phyloP scores from a whole-genome alignment of 352 stramenopile genomes.

The Globisporangium apiculatum region DNA sequence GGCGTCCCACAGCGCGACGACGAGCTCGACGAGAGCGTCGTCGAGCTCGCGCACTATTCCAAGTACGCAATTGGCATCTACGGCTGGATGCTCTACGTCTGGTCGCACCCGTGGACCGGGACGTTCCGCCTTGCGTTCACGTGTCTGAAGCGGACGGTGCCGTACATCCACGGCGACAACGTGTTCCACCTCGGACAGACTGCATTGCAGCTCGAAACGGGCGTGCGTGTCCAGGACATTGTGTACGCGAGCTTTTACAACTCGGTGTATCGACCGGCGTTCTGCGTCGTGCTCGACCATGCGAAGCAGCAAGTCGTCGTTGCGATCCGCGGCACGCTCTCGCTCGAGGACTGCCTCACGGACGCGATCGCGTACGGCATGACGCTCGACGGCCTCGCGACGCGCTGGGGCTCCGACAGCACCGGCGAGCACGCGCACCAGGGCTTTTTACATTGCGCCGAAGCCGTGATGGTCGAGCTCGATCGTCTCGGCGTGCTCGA shows the following conservation, averaged over 20 bases:
- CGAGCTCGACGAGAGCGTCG: conserved; percentile 35
- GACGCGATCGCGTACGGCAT: conserved; percentile 83
- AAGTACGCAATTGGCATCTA: conserved; percentile 85
- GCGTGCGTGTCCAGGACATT: conserved; percentile 54
- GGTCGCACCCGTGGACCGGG: conserved; percentile 83
- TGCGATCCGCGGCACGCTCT: conserved; percentile 78
- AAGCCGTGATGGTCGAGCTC: conserved; percentile 68
- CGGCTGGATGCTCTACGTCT: conserved; percentile 88
- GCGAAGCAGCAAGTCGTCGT: conserved; percentile 65
- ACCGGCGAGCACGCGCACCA: conserved; percentile 72
- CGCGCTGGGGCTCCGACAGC: conserved; percentile 65
- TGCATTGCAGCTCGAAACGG: conserved; percentile 76
- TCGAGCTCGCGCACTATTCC: conserved; percentile 78
- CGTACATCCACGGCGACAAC: conserved; percentile 82
- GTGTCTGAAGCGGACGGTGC: conserved; percentile 49
- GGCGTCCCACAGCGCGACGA: conserved; percentile 19
- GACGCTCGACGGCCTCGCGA: conserved; percentile 56
- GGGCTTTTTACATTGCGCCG: conserved; percentile 72
- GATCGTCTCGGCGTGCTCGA: conserved; percentile 64
- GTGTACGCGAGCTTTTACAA: conserved; percentile 81
- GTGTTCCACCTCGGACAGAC: conserved; percentile 75
- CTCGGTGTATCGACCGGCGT: conserved; percentile 73
- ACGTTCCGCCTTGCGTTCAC: conserved; percentile 69
- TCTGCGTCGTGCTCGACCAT: conserved; percentile 78
- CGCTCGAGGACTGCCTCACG: conserved; percentile 82